Percentiles rank a stretch among this genome's conserved stretches.
Conservation (phyloP, 345 rosid genomes). For the Passiflora organensis region DNA sequence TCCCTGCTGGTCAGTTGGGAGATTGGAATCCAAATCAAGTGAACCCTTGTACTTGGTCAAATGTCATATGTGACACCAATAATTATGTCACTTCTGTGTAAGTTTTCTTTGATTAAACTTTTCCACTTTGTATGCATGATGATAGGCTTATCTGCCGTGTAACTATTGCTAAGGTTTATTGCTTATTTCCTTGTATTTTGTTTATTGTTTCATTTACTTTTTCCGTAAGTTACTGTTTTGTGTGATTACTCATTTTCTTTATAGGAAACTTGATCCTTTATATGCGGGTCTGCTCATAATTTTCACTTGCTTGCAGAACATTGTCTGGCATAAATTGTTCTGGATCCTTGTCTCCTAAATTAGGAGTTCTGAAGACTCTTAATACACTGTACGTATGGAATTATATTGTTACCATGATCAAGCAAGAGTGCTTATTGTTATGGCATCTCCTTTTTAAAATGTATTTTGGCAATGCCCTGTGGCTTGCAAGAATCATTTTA, state of each 20-base stretch:
- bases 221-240: too few species aligned
- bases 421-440: too few species aligned
- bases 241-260: neutral
- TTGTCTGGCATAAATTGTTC: constrained; percentile 75
- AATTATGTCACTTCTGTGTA: constrained; percentile 66
- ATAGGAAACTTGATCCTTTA: neutral
- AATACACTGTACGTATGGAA: constrained; percentile 59
- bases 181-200: neutral
- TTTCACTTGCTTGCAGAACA: constrained; percentile 46
- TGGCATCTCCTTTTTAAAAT: too few species aligned
- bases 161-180: neutral
- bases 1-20: constrained; percentile 40
- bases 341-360: constrained; percentile 63
- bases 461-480: neutral
- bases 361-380: constrained; percentile 60
- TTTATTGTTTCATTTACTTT: neutral
- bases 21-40: constrained; percentile 88
- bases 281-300: constrained; percentile 11
- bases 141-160: too few species aligned
- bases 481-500: too few species aligned
- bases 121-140: constrained; percentile 3
- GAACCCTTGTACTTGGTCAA: constrained; percentile 92
- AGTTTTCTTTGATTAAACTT: constrained; percentile 25
- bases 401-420: neutral
- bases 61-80: constrained; percentile 53